Conservation (phyloP, 2,329 filamentous ascomycete genomes). For the Hypoxylon sp. region DNA sequence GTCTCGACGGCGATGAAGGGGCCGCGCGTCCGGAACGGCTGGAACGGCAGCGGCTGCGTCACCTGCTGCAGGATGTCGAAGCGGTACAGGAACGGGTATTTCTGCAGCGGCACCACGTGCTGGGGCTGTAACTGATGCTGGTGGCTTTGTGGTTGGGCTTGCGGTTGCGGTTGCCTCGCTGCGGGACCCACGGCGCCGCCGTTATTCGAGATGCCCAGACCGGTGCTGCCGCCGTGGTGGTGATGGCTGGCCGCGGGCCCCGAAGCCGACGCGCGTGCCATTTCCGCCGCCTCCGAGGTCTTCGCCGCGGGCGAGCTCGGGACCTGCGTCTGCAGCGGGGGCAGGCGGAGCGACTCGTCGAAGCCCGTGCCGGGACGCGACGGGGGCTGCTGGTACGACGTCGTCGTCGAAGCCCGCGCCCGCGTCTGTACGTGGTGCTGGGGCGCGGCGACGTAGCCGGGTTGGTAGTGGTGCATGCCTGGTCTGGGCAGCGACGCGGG, state of each 20-base stretch:
- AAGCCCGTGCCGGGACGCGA: constrained; percentile 60
- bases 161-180: constrained; percentile 27
- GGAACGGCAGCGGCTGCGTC: constrained; percentile 71
- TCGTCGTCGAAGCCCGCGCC: constrained; percentile 57
- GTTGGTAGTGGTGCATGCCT: constrained; percentile 40
- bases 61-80: constrained; percentile 81
- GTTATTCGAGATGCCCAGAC: constrained; percentile 41
- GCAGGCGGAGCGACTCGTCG: constrained; percentile 65
- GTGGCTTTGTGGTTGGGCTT: too few relatives aligned
- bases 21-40: constrained; percentile 68
- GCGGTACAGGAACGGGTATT: constrained; percentile 78
- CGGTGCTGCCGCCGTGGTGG: too few relatives aligned
- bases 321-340: constrained; percentile 63
- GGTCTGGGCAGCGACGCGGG: constrained; percentile 46
- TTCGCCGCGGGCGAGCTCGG: constrained; percentile 47
- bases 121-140: too few relatives aligned
- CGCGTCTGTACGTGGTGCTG: constrained; percentile 64
- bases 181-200: constrained; percentile 14
- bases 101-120: constrained; percentile 36
- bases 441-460: constrained; percentile 19
- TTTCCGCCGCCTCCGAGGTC: constrained; percentile 32
- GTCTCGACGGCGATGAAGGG: constrained; percentile 88
- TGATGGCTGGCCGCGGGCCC: constrained; percentile 1
- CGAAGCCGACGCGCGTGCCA: constrained; percentile 24
- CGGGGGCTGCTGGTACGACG: constrained; percentile 52